Conservation (phyloP, 345 rosid genomes). For the Rhizophora mangle region DNA sequence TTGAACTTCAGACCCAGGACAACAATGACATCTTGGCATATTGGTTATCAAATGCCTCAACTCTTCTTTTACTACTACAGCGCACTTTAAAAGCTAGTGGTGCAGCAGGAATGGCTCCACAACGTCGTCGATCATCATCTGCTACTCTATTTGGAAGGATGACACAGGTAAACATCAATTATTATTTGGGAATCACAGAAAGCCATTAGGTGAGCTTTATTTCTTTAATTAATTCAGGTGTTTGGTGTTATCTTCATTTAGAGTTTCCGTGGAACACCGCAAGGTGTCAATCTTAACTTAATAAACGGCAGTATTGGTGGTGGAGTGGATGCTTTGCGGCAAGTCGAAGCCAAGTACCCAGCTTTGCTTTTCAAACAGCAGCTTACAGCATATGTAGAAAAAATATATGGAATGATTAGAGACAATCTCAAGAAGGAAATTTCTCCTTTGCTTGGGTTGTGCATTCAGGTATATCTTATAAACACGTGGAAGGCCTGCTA, state of each 20-base stretch:
- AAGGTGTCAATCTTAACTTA: slow-evolving; percentile 73
- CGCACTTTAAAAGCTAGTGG: slow-evolving; percentile 91
- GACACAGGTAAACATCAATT: slow-evolving; percentile 58
- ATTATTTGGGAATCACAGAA: background rate
- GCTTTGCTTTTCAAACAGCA: slow-evolving; percentile 97
- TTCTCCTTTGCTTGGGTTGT: slow-evolving; percentile 90
- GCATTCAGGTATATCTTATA: slow-evolving; percentile 72
- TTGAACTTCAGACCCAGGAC: slow-evolving; percentile 65
- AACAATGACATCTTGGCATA: slow-evolving; percentile 81
- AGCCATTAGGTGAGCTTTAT: slow-evolving; percentile 6
- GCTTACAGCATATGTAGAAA: slow-evolving; percentile 93
- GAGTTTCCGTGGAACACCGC: slow-evolving; percentile 95
- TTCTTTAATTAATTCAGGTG: slow-evolving; percentile 14
- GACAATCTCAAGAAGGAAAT: slow-evolving; percentile 96
- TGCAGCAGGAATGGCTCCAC: slow-evolving; percentile 97
- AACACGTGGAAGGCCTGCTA: background rate
- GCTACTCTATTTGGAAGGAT: slow-evolving; percentile 91
- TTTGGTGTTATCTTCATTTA: slow-evolving; percentile 24
- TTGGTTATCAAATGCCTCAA: slow-evolving; percentile 93
- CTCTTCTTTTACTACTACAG: slow-evolving; percentile 86
- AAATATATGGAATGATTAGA: slow-evolving; percentile 94
- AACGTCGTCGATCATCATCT: slow-evolving; percentile 90
- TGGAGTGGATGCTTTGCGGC: slow-evolving; percentile 65
- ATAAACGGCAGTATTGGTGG: slow-evolving; percentile 55
- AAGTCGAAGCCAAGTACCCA: slow-evolving; percentile 97